phyloP scores from a whole-genome alignment of 345 rosid species.

The Sapria himalayana region DNA sequence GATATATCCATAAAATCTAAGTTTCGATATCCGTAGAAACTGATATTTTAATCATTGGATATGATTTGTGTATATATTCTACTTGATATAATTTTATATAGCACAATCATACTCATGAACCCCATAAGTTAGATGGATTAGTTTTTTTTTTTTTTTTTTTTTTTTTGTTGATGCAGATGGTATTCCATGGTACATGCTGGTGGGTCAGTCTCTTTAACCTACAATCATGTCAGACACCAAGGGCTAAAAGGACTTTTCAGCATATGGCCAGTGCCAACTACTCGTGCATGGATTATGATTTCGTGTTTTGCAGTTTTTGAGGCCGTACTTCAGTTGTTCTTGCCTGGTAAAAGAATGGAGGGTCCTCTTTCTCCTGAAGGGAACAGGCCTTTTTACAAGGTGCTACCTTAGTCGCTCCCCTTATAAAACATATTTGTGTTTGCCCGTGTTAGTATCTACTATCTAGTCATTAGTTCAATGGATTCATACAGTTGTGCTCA shows the following conservation, averaged over 20 bases:
- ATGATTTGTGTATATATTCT: no score
- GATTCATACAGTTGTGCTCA: neutral
- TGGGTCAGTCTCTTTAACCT: conserved; percentile 48
- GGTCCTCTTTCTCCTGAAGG: conserved; percentile 89
- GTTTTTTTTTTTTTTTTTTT: no score
- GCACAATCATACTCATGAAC: no score
- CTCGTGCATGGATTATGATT: conserved; percentile 50
- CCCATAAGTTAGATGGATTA: no score
- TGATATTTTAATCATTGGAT: no score
- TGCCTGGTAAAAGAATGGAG: conserved; percentile 76
- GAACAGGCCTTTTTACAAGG: conserved; percentile 82
- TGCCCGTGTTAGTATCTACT: no score
- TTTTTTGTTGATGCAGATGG: conserved; percentile 43
- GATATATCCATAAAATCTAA: no score
- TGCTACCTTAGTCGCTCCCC: conserved; percentile 7
- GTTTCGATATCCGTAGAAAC: no score
- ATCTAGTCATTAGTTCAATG: no score
- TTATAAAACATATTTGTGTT: neutral
- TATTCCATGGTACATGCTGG: conserved; percentile 86
- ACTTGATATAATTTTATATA: no score
- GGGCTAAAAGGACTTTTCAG: conserved; percentile 49
- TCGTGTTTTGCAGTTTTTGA: conserved; percentile 67
- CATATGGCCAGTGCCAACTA: conserved; percentile 77
- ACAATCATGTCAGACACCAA: conserved; percentile 28
- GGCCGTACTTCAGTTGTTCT: conserved; percentile 75